Percentiles rank a stretch among this genome's conserved stretches.
phyloP scores from a whole-genome alignment of 148 eudicot genomes.

The Camellia japonica region DNA sequence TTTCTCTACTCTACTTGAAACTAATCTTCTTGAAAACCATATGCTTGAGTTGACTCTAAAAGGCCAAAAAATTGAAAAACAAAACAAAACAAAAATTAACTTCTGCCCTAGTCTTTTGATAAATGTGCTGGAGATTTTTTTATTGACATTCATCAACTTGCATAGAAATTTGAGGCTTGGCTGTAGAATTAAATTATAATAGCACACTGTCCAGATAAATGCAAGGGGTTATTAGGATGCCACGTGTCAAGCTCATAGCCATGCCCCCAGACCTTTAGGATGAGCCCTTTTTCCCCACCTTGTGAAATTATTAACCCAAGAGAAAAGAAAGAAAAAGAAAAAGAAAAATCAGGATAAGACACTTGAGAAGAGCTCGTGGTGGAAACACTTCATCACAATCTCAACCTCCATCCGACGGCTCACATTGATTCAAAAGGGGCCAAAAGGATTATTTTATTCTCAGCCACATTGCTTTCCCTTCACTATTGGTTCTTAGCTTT shows the following conservation, averaged over 20 bases:
- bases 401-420: slow-evolving; percentile 20
- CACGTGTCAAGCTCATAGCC: slow-evolving; percentile 37
- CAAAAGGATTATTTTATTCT: slow-evolving; percentile 8
- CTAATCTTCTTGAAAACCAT: too few relatives aligned
- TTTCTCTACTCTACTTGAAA: too few relatives aligned
- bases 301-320: background rate
- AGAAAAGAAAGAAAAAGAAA: background rate
- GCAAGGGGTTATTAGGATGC: slow-evolving; percentile 1
- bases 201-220: background rate
- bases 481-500: background rate
- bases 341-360: slow-evolving; percentile 38
- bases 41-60: too few relatives aligned
- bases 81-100: too few relatives aligned
- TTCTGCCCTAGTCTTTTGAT: too few relatives aligned
- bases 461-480: slow-evolving; percentile 4
- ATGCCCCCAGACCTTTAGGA: slow-evolving; percentile 10
- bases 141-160: too few relatives aligned
- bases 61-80: too few relatives aligned
- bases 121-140: too few relatives aligned
- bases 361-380: slow-evolving; percentile 55
- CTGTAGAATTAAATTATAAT: too few relatives aligned
- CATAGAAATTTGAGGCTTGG: too few relatives aligned
- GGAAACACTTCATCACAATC: slow-evolving; percentile 33
- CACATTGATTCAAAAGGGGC: background rate
- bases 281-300: background rate